Base-by-base conservation (phyloP, 805 yeast genomes). In the Wickerhamomyces bisporus region DNA sequence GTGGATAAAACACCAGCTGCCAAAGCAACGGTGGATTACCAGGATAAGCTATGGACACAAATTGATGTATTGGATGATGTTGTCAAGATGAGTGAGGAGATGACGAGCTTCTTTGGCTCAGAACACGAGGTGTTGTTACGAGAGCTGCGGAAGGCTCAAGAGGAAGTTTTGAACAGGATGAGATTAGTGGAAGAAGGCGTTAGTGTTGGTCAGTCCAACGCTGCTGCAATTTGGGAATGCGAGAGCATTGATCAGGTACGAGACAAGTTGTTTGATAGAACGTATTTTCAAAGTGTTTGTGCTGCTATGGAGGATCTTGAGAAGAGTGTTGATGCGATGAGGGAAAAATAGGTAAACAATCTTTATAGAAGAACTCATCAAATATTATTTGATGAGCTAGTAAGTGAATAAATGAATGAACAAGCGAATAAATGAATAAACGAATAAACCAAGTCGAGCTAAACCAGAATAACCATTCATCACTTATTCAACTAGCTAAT, bases 11-110 rank as follows among this genome's bases (percentile, higher is more conserved):
- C 78, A 3, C 74, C 79, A 9, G 63, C 75, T 4, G 73, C 78
- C 1, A 61, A 66, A 35, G 86, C 87, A 7, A 66, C 69, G 34
- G 79, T 76, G 16, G 79, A 84, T 38, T 65, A 75, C 43, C 88
- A 80, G 61, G 95, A 86, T 59, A 71, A 73, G 51, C 66, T 86
- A 32, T 89, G 95, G 95, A 80, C 91, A 6, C 94, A 86, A 48
- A 79, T 88, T 35, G 95, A 85, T 50, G 81, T 85, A 0, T 67
- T 91, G 44, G 89, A 86, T 46, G 95, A 86, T 45, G 93, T 87
- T 7, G 73, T 74, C 40, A 68, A 66, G 30, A 50, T 51, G 52
- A 48, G 49, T 16, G 49, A 49, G 35, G 40, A 32, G 29, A 19
- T 40, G 20, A 34, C 34, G 41, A 28, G 25, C 26, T 28, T 16